Evolutionary conservation across 2,329 filamentous ascomycete species (phyloP), one percentile per base, ranked within the genome.

Genomic region (Nemania abortiva): DNA sequence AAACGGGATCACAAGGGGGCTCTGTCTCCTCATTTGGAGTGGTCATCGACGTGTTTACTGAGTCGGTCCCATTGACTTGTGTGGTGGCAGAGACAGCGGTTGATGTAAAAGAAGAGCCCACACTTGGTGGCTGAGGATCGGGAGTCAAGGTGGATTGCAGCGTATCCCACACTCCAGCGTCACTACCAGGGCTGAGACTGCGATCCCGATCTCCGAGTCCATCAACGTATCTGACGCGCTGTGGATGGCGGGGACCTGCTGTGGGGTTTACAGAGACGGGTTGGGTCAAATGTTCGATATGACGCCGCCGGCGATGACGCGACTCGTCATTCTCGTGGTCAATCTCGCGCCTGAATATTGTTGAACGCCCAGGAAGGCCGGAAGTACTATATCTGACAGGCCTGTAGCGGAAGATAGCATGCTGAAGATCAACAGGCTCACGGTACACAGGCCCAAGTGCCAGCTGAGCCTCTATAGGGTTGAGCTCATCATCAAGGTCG

Each of bases 201-300:
- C 94, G 89, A 71, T 93, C 89, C 67, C 94, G 91, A 80, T 97
- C 94, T 45, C 94, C 94, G 18, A 97, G 86, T 3, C 94, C 94
- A 79, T 97, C 91, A 1, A 91, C 49, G 37, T 69, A 66, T 34
- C 68, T 50, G 5, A 53, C 34, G 22, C 65, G 42, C 47, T 45
- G 27, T 20, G 10, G 57, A 50, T 63, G 49, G 18, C 53, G 63
- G 37, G 20, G 31, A 20, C 22, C 10, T 0, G 31, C 31, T 1
- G 34, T 6, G 5, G 47, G 20, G 49, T 15, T 47, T 6, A n/a
- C 15, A 11, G 63, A 39, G n/a, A 20, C 11, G 27, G 34, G 10
- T 18, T 52, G 55, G 47, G 2, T 47, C 13, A 27, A 6, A 2
- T 53, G 56, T 13, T 63, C 55, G 20, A 47, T 10, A 24, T 34